Evolutionary conservation across 768 basidiomycete species (phyloP).

Genomic region (Rhodotorula kratochvilovae): DNA sequence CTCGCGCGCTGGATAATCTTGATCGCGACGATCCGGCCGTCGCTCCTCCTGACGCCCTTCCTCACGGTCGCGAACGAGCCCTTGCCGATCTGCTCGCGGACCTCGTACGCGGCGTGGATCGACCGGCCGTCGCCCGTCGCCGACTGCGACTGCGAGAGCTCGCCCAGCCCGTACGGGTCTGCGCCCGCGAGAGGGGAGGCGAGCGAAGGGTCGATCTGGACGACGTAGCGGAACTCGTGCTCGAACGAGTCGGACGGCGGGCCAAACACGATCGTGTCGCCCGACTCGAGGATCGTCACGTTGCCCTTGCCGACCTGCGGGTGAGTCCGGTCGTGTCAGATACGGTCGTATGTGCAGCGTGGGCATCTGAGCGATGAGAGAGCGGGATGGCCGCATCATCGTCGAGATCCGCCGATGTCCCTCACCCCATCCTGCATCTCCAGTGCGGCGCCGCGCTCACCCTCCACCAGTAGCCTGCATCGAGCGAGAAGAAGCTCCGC

Average conservation of each 20-base stretch:
- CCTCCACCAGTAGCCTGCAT: too few relatives aligned
- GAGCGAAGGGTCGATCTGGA: conserved; percentile 17
- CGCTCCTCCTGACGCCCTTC: conserved; percentile 67
- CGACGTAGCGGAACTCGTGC: conserved; percentile 34
- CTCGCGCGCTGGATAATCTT: conserved; percentile 63
- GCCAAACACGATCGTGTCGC: conserved; percentile 85
- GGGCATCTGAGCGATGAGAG: too few relatives aligned
- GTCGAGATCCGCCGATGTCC: too few relatives aligned
- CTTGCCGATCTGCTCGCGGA: conserved; percentile 60
- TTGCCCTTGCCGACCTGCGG: conserved; percentile 58
- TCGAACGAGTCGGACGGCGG: conserved; percentile 47
- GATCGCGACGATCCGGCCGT: conserved; percentile 74
- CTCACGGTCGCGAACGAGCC: conserved; percentile 88
- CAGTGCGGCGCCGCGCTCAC: background rate
- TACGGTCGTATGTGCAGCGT: too few relatives aligned
- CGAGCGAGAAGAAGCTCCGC: background rate
- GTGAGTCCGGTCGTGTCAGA: background rate
- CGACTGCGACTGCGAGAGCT: conserved; percentile 8
- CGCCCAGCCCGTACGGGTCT: conserved; percentile 29
- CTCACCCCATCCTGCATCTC: too few relatives aligned
- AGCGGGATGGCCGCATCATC: too few relatives aligned
- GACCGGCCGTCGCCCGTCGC: conserved; percentile 8
- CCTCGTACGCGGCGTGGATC: conserved; percentile 49
- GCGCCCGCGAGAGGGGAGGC: background rate
- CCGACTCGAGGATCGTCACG: conserved; percentile 62